phyloP scores from a whole-genome alignment of 129 eudicot genomes.

The Glebionis coronaria region DNA sequence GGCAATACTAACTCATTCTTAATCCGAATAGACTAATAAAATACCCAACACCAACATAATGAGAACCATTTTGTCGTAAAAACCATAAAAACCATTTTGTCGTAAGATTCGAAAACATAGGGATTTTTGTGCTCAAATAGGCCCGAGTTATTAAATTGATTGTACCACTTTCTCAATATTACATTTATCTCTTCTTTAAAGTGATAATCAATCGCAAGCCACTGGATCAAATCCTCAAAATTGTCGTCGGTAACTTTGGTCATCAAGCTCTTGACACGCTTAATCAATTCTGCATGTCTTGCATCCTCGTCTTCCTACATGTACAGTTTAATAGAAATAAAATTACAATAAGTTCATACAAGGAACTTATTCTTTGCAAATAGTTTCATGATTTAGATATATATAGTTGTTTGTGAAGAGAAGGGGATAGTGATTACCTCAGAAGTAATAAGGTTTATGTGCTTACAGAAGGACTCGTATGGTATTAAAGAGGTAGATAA shows the following conservation, averaged over 20 bases:
- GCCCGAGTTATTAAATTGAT: background rate
- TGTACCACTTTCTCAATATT: constrained; percentile 4
- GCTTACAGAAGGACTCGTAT: constrained; percentile 1
- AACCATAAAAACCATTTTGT: constrained; percentile 12
- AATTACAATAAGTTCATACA: background rate
- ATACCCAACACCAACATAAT: too few species aligned
- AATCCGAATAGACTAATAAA: too few species aligned
- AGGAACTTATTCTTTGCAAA: background rate
- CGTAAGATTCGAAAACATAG: constrained; percentile 8
- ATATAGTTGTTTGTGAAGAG: background rate
- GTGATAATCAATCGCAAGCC: constrained; percentile 14
- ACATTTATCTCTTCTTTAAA: background rate
- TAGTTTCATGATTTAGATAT: background rate
- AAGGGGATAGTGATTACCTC: background rate
- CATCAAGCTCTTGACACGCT: background rate
- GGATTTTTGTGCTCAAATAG: background rate
- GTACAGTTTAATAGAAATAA: background rate
- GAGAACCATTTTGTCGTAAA: too few species aligned
- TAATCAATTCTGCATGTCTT: background rate
- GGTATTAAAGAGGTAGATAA: background rate
- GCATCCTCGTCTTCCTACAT: background rate
- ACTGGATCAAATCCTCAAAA: constrained; percentile 17
- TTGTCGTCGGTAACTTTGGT: background rate
- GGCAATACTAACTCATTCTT: too few species aligned
- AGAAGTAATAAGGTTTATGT: background rate